Evolutionary conservation across 106 monocot species (phyloP), one percentile per base, ranked within the genome.

Genomic region (Allium fistulosum): DNA sequence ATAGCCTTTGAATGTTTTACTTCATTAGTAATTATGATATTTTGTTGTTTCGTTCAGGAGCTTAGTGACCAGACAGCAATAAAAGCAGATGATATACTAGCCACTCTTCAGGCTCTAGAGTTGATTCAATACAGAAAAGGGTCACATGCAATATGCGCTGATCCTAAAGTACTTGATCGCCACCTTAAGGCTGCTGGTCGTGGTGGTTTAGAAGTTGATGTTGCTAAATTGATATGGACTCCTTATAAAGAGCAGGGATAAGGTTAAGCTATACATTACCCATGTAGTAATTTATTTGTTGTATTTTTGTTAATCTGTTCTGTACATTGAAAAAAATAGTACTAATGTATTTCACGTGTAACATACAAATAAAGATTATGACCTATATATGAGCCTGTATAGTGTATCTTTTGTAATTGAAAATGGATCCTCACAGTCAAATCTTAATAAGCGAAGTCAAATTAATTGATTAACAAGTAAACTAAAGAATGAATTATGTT

Each of bases 41-140:
- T 14, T 9, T 1, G 12, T 53, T 65, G 16, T 66, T 16, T 71
- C 37, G 57, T 69, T 5, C 84, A 97, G 96, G 92, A 89, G 63
- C 87, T 97, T 4, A 97, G 97, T 49, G 97, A 97, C 58, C 89
- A 92, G 92, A 97, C 97, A 4, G 92, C 97, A 9, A 97, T 97
- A 64, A 92, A 90, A 74, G 79, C 89, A 0, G 92, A 97, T 62
- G 97, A 97, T 72, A 87, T 97, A 49, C 66, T 92, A 49, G 78
- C 65, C 76, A 97, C 97, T 4, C 72, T 97, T 11, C 92, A 97
- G 71, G 82, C 76, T 57, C 76, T 97, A 10, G 97, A 92, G 59
- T 62, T 97, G 65, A 97, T 97, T 65, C 96, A 97, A 58, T 97
- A 97, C 79, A 76, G 88, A 78, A 97, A 92, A 68, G 96, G 96